Percentiles rank a stretch among this genome's conserved stretches.
Evolutionary conservation across 805 yeast species (phyloP).

Genomic region (Teunomyces atbi): DNA sequence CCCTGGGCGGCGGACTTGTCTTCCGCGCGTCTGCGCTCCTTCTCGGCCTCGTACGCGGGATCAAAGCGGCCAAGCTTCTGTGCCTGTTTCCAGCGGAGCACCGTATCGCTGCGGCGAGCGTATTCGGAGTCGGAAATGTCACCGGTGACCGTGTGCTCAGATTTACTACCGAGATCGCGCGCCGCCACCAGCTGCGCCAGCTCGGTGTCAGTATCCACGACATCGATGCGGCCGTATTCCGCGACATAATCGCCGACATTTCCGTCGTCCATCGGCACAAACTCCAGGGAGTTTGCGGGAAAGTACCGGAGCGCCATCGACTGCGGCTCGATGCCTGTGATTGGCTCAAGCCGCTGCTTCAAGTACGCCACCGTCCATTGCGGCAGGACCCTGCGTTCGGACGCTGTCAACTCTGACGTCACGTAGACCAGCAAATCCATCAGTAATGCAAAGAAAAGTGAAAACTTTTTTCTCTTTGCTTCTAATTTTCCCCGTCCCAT

Average conservation of each 20-base stretch:
- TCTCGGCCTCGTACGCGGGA: slow-evolving; percentile 41
- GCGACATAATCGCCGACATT: slow-evolving; percentile 18
- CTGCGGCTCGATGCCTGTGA: slow-evolving; percentile 71
- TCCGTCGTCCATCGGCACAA: slow-evolving; percentile 7
- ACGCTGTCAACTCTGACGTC: slow-evolving; percentile 64
- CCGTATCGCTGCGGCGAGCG: slow-evolving; percentile 57
- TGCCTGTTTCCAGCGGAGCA: slow-evolving; percentile 71
- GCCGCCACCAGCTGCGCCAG: slow-evolving; percentile 26
- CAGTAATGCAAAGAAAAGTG: slow-evolving; percentile 11
- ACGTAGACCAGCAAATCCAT: slow-evolving; percentile 53
- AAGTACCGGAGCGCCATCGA: slow-evolving; percentile 53
- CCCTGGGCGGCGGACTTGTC: slow-evolving; percentile 23
- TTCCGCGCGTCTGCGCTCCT: slow-evolving; percentile 25
- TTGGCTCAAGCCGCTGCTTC: slow-evolving; percentile 55
- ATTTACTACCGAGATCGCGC: no score
- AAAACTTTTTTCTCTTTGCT: background rate
- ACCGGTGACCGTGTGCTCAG: slow-evolving; percentile 12
- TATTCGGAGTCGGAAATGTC: slow-evolving; percentile 59
- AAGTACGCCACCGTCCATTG: slow-evolving; percentile 59
- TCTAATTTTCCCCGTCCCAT: slow-evolving; percentile 12
- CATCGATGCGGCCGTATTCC: slow-evolving; percentile 52
- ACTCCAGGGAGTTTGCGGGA: slow-evolving; percentile 37
- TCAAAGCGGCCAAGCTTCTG: slow-evolving; percentile 72
- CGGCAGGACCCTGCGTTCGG: slow-evolving; percentile 65
- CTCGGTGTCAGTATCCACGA: slow-evolving; percentile 55